Evolutionary conservation across 2,329 filamentous ascomycete species (phyloP).

Genomic region (Coniella lustricola): DNA sequence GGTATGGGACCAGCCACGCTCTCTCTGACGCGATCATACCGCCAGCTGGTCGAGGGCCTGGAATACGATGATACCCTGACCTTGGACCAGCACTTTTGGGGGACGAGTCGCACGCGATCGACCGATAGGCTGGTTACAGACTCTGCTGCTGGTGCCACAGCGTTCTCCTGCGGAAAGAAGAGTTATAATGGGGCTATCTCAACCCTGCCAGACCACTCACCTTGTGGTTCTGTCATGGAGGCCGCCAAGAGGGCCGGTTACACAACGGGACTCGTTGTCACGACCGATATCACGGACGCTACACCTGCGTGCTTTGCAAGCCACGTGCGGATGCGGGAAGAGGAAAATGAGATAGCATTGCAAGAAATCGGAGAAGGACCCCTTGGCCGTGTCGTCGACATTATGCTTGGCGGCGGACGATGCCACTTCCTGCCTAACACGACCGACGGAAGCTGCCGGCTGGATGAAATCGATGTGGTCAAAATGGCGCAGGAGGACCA

Average conservation of each 20-base stretch:
- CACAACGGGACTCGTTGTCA: constrained; percentile 88
- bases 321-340: constrained; percentile 70
- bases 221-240: constrained; percentile 88
- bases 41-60: constrained; percentile 69
- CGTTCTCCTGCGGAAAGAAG: constrained; percentile 88
- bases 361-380: constrained; percentile 88
- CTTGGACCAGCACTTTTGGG: constrained; percentile 85
- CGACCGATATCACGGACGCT: constrained; percentile 89
- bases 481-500: constrained; percentile 64
- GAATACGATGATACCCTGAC: constrained; percentile 68
- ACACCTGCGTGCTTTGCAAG: constrained; percentile 93
- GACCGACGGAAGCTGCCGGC: constrained; percentile 72
- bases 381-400: constrained; percentile 78
- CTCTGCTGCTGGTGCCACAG: constrained; percentile 92
- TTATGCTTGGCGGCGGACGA: constrained; percentile 87
- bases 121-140: constrained; percentile 84
- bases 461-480: constrained; percentile 70
- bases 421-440: constrained; percentile 89
- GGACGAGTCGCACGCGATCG: constrained; percentile 79
- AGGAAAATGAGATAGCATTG: constrained; percentile 86
- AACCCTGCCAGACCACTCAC: constrained; percentile 73
- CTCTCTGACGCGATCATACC: constrained; percentile 77
- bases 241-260: constrained; percentile 90
- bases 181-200: constrained; percentile 97
- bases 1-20: constrained; percentile 95